Percentiles rank a stretch among this genome's conserved stretches.
Conservation (phyloP, 2,329 filamentous ascomycete genomes). For the Ceratocystis cacaofunesta region DNA sequence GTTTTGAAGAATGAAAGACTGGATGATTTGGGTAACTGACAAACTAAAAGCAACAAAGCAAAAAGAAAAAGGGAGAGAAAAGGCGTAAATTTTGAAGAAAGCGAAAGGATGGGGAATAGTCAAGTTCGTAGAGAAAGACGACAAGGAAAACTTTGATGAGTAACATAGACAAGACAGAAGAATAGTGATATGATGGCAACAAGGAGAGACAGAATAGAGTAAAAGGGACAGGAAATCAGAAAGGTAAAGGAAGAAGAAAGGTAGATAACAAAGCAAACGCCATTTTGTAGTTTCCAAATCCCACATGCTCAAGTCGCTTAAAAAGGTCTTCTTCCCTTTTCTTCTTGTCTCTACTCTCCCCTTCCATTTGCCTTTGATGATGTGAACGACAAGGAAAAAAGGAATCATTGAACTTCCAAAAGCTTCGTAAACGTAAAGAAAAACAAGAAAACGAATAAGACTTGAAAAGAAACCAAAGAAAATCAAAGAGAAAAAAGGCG, state of each 20-base stretch:
- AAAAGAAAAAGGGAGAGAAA: background rate
- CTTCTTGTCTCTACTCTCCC: background rate
- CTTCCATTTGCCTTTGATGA: background rate
- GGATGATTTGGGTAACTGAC: too few species aligned
- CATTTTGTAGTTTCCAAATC: too few species aligned
- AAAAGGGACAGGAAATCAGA: background rate
- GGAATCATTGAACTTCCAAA: background rate
- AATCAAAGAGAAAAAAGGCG: background rate
- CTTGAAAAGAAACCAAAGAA: slow-evolving; percentile 1
- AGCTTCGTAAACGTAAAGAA: slow-evolving; percentile 3
- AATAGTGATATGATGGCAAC: background rate
- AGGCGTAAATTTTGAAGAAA: background rate
- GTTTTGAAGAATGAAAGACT: too few species aligned
- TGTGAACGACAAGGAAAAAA: background rate
- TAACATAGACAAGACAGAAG: background rate
- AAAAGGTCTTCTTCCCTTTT: background rate
- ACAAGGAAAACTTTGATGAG: background rate
- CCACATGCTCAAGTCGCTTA: background rate
- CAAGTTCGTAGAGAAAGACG: background rate
- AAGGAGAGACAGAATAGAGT: background rate
- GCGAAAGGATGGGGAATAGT: background rate
- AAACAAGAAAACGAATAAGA: background rate
- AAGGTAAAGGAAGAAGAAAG: background rate
- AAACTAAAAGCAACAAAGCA: background rate
- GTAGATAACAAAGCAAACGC: background rate